Evolutionary conservation across 1,284 basidiomycete genomes (phyloP).

Genomic region (Tausonia pullulans): DNA sequence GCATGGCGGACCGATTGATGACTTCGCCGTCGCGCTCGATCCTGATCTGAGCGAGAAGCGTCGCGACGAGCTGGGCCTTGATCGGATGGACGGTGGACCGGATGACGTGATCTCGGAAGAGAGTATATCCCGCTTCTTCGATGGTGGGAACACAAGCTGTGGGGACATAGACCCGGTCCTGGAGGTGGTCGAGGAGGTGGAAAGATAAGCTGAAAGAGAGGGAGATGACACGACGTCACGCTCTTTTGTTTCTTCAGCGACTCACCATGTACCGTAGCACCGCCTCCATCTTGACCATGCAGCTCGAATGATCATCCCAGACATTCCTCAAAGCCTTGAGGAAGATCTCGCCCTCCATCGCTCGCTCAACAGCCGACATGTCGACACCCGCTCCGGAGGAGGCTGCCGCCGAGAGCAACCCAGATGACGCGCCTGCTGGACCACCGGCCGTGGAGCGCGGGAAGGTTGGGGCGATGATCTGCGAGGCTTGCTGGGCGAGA

Average conservation of each 20-base stretch:
- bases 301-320: constrained; percentile 89
- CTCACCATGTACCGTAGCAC: constrained; percentile 92
- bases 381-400: neutral
- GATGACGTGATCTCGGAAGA: constrained; percentile 80
- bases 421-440: neutral
- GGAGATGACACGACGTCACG: no score
- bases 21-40: constrained; percentile 84
- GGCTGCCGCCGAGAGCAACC: neutral
- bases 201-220: neutral
- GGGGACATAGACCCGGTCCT: constrained; percentile 82
- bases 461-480: constrained; percentile 72
- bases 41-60: constrained; percentile 75
- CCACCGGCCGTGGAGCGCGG: constrained; percentile 37
- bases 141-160: constrained; percentile 61
- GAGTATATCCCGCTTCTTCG: constrained; percentile 67
- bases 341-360: constrained; percentile 64
- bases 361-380: constrained; percentile 27
- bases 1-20: constrained; percentile 83
- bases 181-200: constrained; percentile 9
- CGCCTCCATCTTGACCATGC: constrained; percentile 80
- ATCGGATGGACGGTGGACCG: constrained; percentile 53
- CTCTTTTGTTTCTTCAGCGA: constrained; percentile 13
- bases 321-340: constrained; percentile 71
- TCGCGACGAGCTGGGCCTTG: constrained; percentile 65
- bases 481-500: constrained; percentile 64